Evolutionary conservation across 257 asterid species (phyloP), one percentile per base, ranked within the genome.

Genomic region (Verbena officinalis): DNA sequence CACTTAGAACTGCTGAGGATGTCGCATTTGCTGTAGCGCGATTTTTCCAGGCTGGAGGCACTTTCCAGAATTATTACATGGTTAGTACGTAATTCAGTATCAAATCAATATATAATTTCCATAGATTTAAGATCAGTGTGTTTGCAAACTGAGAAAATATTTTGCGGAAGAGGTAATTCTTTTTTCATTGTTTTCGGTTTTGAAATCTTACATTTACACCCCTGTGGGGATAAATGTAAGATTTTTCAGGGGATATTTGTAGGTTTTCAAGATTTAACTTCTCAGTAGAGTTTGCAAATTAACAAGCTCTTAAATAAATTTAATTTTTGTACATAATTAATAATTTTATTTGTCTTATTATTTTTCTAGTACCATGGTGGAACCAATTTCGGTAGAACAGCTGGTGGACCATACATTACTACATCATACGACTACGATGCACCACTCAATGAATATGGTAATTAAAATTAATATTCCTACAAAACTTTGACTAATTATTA

Each of bases 301-400:
- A n/a, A n/a, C n/a, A n/a, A n/a, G n/a, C n/a, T n/a, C n/a, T n/a
- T 1, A 12, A 42, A 11, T 42, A 11, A 42, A 27, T 11, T 5
- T 42, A 14, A 10, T 1, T 42, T 11, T 11, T 42, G 11, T 1
- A 39, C 1, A 4, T 24, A 3, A 9, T 4, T 39, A 10, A 45
- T 6, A 34, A 38, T 55, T 44, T 27, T 31, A 34, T 4, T 56
- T 20, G n/a, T n/a, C n/a, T n/a, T n/a, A n/a, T n/a, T n/a, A n/a
- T n/a, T n/a, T n/a, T n/a, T n/a, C n/a, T 23, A 83, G 95, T 86
- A 81, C 40, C 95, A 86, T 15, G 95, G 95, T 46, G 95, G 95
- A 9, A 86, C 91, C 0, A 86, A 86, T 36, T 86, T 81, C 34
- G 91, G 89, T 23, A 80, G 95, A 44, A 79, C 81, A 0, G 63